Evolutionary conservation across 2,329 filamentous ascomycete species (phyloP), one percentile per base, ranked within the genome.

Genomic region (Ophiostoma tasmaniense): DNA sequence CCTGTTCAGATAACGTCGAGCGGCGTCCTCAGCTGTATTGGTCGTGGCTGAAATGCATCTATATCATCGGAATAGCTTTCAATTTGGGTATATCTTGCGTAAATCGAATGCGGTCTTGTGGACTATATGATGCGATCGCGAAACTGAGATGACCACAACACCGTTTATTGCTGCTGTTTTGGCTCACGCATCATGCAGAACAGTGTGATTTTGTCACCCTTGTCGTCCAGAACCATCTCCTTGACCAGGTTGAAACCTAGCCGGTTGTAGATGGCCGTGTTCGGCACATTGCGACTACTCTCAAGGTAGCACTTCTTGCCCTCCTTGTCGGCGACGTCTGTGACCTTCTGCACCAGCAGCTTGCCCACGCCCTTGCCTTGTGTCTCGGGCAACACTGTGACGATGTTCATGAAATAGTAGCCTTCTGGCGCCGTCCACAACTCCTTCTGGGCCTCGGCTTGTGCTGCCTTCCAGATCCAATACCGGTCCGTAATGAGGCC

Each of bases 371-470:
- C 64, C n/a, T 45, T 39, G 37, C 64, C 64, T 11, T 65, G 64
- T 14, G 64, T 30, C n/a, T 65, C 64, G 22, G 64, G 64, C 22
- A 65, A 22, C 64, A 65, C 64, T n/a, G 64, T 65, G 35, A 65
- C 64, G 45, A 65, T 65, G 64, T 65, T 65, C 64, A 65, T 65
- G 14, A 65, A 65, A 10, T 65, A 65, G 37, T 65, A 65, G 64
- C 64, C 64, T 22, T 42, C 37, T 37, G 64, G 64, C 22, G 35
- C 64, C 20, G 64, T 65, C 64, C 64, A 65, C 7, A 65, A 37
- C 64, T 42, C 64, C 37, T 20, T 28, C 64, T 65, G 64, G 35
- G 64, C 64, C 37, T 39, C 20, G 3, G 33, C 64, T 22, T 65
- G 64, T 11, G 64, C 64, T 3, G 64, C 64, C 64, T 65, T 65